A percentile compares a stretch with the other conserved stretches of the same genome.
Conservation (phyloP, 345 rosid species). For the Psidium guajava region DNA sequence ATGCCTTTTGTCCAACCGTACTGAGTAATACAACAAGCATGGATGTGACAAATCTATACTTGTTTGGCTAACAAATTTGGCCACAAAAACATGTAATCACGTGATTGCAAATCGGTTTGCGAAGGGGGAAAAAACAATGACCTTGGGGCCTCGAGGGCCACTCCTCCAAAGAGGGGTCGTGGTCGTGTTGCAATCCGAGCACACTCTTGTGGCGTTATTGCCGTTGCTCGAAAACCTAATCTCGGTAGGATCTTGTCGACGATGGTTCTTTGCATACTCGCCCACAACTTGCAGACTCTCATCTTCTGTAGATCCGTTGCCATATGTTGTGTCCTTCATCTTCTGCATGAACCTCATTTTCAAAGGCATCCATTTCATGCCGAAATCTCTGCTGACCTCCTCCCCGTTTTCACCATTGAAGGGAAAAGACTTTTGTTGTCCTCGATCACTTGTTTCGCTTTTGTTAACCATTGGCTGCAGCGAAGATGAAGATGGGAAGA, state of each 20-base stretch:
- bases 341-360: constrained; percentile 33
- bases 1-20: not conserved
- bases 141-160: constrained; percentile 66
- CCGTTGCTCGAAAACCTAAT: not conserved
- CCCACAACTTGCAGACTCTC: not conserved
- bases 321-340: constrained; percentile 11
- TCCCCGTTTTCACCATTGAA: not conserved
- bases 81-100: not conserved
- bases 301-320: not conserved
- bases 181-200: constrained; percentile 51
- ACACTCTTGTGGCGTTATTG: constrained; percentile 18
- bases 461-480: not conserved
- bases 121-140: not conserved
- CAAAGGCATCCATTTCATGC: constrained; percentile 32
- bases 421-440: not conserved
- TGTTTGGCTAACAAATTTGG: not conserved
- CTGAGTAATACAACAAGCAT: not conserved
- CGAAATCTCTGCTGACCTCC: constrained; percentile 2
- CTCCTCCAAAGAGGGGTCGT: constrained; percentile 72
- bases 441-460: not conserved
- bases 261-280: not conserved
- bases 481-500: not conserved
- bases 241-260: not conserved
- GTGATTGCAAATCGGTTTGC: not conserved
- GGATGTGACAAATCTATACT: not conserved